These are phyloP conservation scores for Eucalyptus cloeziana DNA, from an alignment of 345 rosid genomes.

Conservation along the genomic window DNA sequence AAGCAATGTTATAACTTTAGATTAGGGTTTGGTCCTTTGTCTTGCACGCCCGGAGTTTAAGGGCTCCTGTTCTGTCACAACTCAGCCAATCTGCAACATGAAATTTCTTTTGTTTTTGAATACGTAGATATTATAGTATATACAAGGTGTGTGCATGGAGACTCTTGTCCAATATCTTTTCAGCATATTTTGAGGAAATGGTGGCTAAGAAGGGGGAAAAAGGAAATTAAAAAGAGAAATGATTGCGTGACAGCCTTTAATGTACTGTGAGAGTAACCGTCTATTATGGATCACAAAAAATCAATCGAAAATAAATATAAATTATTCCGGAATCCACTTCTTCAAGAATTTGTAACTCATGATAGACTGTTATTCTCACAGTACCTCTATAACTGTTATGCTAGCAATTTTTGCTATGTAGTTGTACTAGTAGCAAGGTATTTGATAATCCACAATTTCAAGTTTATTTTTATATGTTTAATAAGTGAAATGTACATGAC, in stretches of 20 bases:
- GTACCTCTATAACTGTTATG: too few relatives aligned
- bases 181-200: neutral
- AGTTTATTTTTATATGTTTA: neutral
- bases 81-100: neutral
- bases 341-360: too few relatives aligned
- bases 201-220: neutral
- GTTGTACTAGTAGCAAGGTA: neutral
- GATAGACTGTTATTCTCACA: too few relatives aligned
- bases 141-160: neutral
- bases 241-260: too few relatives aligned
- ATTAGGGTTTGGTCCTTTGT: neutral
- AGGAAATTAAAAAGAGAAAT: neutral
- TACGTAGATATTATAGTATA: neutral
- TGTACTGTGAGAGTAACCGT: rapidly evolving
- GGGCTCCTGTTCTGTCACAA: neutral
- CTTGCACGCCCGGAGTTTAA: neutral
- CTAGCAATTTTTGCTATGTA: neutral
- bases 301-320: too few relatives aligned
- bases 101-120: neutral
- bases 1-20: neutral
- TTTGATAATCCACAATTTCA: neutral
- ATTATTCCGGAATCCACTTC: rapidly evolving
- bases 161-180: neutral
- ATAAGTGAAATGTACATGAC: neutral
- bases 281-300: neutral